Conservation (phyloP, 768 basidiomycete genomes). For the Leccinum uliginosum region DNA sequence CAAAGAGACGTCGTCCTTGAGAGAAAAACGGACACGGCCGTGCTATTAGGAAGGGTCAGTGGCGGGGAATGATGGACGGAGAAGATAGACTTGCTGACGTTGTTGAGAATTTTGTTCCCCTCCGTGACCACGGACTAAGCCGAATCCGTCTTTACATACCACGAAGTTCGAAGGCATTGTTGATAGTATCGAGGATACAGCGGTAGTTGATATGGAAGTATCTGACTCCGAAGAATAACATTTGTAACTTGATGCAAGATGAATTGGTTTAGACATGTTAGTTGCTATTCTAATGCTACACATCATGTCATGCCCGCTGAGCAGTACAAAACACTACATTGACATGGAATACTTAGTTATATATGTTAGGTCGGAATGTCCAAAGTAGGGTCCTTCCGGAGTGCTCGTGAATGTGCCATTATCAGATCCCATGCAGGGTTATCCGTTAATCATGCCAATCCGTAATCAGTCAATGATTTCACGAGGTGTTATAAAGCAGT, state of each 20-base stretch:
- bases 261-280: constrained; percentile 1
- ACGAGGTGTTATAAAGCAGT: constrained; percentile 24
- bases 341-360: constrained; percentile 3
- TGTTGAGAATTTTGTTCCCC: constrained; percentile 27
- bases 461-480: constrained; percentile 17
- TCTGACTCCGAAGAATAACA: constrained; percentile 14
- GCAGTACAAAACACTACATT: constrained; percentile 19
- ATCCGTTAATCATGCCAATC: constrained; percentile 18
- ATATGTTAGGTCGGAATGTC: constrained; percentile 8
- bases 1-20: constrained; percentile 73
- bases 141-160: background rate
- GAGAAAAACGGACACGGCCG: constrained; percentile 83
- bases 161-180: background rate
- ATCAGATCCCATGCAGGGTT: constrained; percentile 7
- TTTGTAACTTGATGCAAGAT: background rate
- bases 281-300: constrained; percentile 25
- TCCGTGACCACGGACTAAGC: constrained; percentile 29
- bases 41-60: constrained; percentile 40
- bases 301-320: constrained; percentile 15
- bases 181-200: constrained; percentile 7
- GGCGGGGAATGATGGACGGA: background rate
- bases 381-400: constrained; percentile 14
- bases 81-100: constrained; percentile 30
- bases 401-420: constrained; percentile 11
- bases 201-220: constrained; percentile 25